Evolutionary conservation across 768 basidiomycete genomes (phyloP).

Genomic region (Suillus subluteus): DNA sequence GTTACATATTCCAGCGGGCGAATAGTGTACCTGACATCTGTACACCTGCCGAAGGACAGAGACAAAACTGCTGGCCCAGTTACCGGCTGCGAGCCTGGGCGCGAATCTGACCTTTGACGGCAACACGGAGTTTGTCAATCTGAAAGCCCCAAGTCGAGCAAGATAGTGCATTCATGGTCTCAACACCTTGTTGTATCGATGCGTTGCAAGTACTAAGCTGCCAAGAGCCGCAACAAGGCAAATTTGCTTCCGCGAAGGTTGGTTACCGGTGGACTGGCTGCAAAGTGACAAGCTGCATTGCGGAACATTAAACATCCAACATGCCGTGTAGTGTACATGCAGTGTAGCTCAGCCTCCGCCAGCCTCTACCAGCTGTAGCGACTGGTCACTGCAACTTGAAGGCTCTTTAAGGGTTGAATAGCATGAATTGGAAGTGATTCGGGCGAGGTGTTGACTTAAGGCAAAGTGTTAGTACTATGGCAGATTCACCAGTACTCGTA

Average conservation of each 20-base stretch:
- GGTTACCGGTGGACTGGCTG: not conserved
- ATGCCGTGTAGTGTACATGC: not conserved
- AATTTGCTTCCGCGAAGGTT: not conserved
- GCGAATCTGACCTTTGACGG: not conserved
- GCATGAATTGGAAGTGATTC: no score
- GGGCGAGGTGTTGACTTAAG: no score
- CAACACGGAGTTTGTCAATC: not conserved
- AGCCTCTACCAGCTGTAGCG: no score
- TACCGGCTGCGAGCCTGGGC: not conserved
- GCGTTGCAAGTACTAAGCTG: not conserved
- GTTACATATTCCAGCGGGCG: not conserved
- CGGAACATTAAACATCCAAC: not conserved
- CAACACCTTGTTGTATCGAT: not conserved
- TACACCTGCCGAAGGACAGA: not conserved
- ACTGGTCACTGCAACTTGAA: no score
- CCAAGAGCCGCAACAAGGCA: not conserved
- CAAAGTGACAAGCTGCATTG: not conserved
- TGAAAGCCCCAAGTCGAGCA: not conserved
- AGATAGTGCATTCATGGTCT: not conserved
- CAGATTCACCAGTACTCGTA: no score
- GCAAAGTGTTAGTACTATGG: no score
- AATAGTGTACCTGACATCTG: not conserved
- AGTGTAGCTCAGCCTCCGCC: no score
- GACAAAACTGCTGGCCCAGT: not conserved
- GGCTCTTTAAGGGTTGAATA: no score